Percentiles rank a stretch among this genome's conserved stretches.
phyloP scores from a whole-genome alignment of 257 asterid genomes.

The Pogostemon cablin region DNA sequence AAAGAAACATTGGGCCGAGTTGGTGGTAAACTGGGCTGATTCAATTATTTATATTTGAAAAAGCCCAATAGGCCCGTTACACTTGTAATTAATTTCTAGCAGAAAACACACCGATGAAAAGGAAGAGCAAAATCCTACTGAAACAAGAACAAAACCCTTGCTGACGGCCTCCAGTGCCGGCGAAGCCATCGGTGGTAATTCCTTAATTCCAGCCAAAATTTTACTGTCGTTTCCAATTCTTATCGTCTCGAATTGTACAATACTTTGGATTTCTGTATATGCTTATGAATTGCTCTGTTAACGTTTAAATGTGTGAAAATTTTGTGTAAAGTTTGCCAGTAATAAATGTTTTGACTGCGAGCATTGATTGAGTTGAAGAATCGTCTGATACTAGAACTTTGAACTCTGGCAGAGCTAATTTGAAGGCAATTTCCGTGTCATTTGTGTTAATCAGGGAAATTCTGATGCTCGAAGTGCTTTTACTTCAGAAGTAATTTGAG shows the following conservation, averaged over 20 bases:
- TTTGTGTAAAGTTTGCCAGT: conserved; percentile 10
- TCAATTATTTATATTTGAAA: background rate
- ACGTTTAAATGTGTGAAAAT: background rate
- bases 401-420: background rate
- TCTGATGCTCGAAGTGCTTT: background rate
- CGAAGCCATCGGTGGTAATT: conserved; percentile 2
- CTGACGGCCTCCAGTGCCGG: background rate
- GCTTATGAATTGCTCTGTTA: background rate
- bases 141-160: background rate
- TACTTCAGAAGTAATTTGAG: background rate
- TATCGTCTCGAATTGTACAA: background rate
- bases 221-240: background rate
- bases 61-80: background rate
- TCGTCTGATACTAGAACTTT: background rate
- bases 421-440: background rate
- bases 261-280: background rate
- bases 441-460: background rate
- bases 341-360: background rate
- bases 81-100: background rate
- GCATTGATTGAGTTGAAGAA: conserved; percentile 20
- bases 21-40: background rate
- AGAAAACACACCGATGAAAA: background rate
- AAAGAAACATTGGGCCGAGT: no score
- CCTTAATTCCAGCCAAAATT: background rate
- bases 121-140: background rate